phyloP scores from a whole-genome alignment of 805 yeast genomes.

The Komagataella phaffii region DNA sequence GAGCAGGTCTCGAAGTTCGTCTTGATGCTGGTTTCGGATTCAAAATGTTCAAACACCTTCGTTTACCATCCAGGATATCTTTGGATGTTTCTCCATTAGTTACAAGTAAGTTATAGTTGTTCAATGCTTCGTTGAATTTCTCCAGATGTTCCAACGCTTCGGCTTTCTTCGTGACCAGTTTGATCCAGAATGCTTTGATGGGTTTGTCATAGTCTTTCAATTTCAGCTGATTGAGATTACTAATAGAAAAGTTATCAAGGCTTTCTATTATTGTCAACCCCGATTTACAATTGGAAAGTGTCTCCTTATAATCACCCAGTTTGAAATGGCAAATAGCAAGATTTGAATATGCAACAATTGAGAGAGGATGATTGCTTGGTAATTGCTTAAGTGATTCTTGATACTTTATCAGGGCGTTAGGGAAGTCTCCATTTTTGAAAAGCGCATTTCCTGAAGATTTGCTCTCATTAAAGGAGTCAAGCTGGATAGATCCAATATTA shows the following conservation, averaged over 20 bases:
- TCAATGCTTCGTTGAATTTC: slow-evolving; percentile 48
- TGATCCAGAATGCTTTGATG: slow-evolving; percentile 60
- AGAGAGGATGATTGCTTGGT: slow-evolving; percentile 50
- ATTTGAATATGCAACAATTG: slow-evolving; percentile 64
- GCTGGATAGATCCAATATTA: slow-evolving; percentile 7
- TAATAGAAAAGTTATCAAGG: slow-evolving; percentile 9
- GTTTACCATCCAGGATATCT: slow-evolving; percentile 62
- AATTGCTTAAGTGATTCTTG: slow-evolving; percentile 31
- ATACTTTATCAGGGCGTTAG: slow-evolving; percentile 49
- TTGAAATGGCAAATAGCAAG: slow-evolving; percentile 55
- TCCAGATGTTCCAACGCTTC: slow-evolving; percentile 80
- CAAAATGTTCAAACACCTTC: slow-evolving; percentile 58
- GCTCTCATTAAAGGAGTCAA: slow-evolving; percentile 26
- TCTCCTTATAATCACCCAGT: slow-evolving; percentile 53
- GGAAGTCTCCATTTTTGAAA: slow-evolving; percentile 76
- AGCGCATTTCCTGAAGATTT: slow-evolving; percentile 45
- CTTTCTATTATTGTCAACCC: slow-evolving; percentile 30
- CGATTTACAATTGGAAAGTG: slow-evolving; percentile 28
- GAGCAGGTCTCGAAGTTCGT: slow-evolving; percentile 9
- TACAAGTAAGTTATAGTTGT: slow-evolving; percentile 46
- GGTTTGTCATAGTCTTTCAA: slow-evolving; percentile 32
- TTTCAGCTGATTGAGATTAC: slow-evolving; percentile 17
- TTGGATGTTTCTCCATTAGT: slow-evolving; percentile 55
- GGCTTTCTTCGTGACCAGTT: slow-evolving; percentile 57
- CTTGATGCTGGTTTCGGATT: slow-evolving; percentile 31